phyloP scores from a whole-genome alignment of 1,284 basidiomycete genomes.

The Wolfiporia cocos region DNA sequence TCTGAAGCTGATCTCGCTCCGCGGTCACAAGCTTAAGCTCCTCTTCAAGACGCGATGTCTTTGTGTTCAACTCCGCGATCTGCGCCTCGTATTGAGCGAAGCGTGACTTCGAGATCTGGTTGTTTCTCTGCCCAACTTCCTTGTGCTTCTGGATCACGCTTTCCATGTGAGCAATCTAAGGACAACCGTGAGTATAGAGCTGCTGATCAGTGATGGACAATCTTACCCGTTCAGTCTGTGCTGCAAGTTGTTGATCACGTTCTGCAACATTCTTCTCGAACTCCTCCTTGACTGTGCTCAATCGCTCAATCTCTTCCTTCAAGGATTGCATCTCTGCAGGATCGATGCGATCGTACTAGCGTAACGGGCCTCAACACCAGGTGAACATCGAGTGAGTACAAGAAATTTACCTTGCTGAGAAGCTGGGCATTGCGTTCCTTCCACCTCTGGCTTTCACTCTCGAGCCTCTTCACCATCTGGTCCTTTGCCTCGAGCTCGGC shows the following conservation, averaged over 20 bases:
- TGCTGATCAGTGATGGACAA: neutral
- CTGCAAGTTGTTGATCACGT: conserved; percentile 30
- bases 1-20: conserved; percentile 29
- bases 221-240: conserved; percentile 14
- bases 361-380: neutral
- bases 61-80: conserved; percentile 30
- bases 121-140: conserved; percentile 28
- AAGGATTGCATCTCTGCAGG: conserved; percentile 82
- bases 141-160: conserved; percentile 19
- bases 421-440: conserved; percentile 80
- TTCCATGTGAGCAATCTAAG: conserved; percentile 14
- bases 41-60: conserved; percentile 19
- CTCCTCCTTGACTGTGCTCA: conserved; percentile 41
- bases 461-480: conserved; percentile 64
- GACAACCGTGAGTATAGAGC: neutral
- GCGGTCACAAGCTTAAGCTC: conserved; percentile 23
- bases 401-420: conserved; percentile 58
- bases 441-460: conserved; percentile 80
- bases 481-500: conserved; percentile 74
- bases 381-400: neutral
- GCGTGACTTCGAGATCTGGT: conserved; percentile 25
- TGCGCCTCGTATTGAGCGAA: conserved; percentile 29
- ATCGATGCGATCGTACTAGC: conserved; percentile 82
- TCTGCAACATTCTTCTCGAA: conserved; percentile 36
- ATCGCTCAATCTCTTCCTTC: conserved; percentile 62